Evolutionary conservation across 371 early-diverging fungal species (phyloP).

Genomic region (Parasitella parasitica): DNA sequence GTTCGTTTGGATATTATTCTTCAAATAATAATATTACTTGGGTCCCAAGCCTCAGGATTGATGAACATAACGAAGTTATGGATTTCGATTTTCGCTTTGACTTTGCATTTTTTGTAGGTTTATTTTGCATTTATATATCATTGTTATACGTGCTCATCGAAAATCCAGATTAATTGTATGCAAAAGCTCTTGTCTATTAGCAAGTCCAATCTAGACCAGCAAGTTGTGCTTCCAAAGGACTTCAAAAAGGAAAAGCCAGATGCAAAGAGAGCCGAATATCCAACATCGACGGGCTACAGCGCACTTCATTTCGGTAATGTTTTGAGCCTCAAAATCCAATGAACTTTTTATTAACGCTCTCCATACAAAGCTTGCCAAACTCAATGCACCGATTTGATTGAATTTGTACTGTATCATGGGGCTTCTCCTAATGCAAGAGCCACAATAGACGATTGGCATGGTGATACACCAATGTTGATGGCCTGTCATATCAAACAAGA

Average conservation of each 20-base stretch:
- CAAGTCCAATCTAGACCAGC: constrained; percentile 19
- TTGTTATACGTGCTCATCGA: not conserved
- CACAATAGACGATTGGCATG: constrained; percentile 1
- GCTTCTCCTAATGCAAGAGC: constrained; percentile 29
- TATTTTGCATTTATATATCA: not conserved
- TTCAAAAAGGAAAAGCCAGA: constrained; percentile 35
- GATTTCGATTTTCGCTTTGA: constrained; percentile 7
- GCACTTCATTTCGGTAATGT: constrained; percentile 53
- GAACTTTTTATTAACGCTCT: not conserved
- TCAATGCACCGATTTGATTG: constrained; percentile 29
- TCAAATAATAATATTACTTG: not conserved
- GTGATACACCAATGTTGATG: constrained; percentile 22
- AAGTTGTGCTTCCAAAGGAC: constrained; percentile 32
- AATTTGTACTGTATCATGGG: constrained; percentile 33
- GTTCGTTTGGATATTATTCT: not conserved
- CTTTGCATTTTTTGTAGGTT: constrained; percentile 10
- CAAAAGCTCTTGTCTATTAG: not conserved
- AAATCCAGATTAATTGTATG: constrained; percentile 15
- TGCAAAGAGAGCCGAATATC: constrained; percentile 30
- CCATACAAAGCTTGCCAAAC: constrained; percentile 23
- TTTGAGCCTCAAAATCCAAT: too few relatives aligned
- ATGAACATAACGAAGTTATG: not conserved
- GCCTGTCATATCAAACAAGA: constrained; percentile 26
- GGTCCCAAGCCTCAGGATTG: not conserved
- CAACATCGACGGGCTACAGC: constrained; percentile 43